Evolutionary conservation across 345 rosid species (phyloP), one percentile per base, ranked within the genome.

Genomic region (Pistacia integerrima): DNA sequence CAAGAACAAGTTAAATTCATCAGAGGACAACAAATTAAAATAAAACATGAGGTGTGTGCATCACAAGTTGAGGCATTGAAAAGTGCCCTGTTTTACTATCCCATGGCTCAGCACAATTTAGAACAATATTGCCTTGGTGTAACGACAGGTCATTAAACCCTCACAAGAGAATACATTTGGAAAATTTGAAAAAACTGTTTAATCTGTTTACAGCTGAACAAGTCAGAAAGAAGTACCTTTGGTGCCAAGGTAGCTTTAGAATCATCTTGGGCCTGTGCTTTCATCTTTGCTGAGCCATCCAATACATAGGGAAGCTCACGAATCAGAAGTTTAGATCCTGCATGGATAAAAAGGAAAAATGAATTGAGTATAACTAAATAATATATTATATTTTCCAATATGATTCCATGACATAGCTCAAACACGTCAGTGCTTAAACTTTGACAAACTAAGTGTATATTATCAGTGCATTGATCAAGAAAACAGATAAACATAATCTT

Each of bases 211-310:
- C 65, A 44, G 1, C 33, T 9, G 8, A 30, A 51, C 4, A 54
- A 56, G 20, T 44, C 65, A 61, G 1, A 54, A 74, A 64, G 30
- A 58, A 16, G 67, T 81, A 91, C 97, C 94, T 96, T 93, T 55
- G 97, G 97, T 74, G 99, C 98, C 83, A 90, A 86, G 44, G 97
- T 90, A 83, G 87, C 97, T 85, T 86, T 84, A 66, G 93, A 85
- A 76, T 92, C 94, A 86, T 96, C 99, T 84, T 92, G 99, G 3
- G 92, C 88, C 80, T 85, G 86, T 49, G 98, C 97, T 77, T 91
- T 91, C 55, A 67, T 76, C 79, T 74, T 84, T 67, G 97, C 97
- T 3, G 93, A 87, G 46, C 97, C 99, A 64, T 96, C 92, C 30
- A 92, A 77, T 80, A 96, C 85, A 28, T 85, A 85, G 4, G 98